Evolutionary conservation across 129 eudicot genomes (phyloP), one percentile per base, ranked within the genome.

Genomic region (Gnaphalium uliginosum): DNA sequence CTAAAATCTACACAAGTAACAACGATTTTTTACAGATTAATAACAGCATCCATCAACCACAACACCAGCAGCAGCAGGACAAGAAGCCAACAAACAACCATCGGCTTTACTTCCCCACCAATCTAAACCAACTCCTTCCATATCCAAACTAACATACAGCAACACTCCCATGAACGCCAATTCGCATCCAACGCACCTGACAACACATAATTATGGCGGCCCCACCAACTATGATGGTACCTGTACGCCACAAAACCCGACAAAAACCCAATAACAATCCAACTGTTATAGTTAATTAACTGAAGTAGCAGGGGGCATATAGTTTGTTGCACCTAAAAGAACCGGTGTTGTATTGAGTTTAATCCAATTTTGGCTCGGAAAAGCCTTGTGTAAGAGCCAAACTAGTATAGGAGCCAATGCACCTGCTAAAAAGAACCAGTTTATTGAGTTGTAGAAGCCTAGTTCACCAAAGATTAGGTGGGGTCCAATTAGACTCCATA

Each of bases 171-270:
- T 83, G 24, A 83, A 86, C 0, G 89, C 89, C 18, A 81, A 67
- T 39, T 85, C 87, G 89, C 87, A 69, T 86, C 85, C 14, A 86
- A 84, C 1, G 83, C 87, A 25, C 87, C 90, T 0, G 90, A 80
- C 15, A 80, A 59, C 2, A 83, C 71, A 54, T 83, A 86, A 41
- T 77, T 83, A 61, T 86, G 79, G 4, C 85, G 75, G 41, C 58
- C 76, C 90, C 90, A 86, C 85, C 73, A 69, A 53, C 53, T 27
- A 29, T 78, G 74, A 25, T 54, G 59, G 25, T 66, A 73, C 68
- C 78, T 68, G 26, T 25, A 82, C 6, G 73, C 81, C 29, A 69
- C 68, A 56, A 67, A 82, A 9, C 81, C 86, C 24, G 80, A 85
- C 2, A 82, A 8, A 23, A 82, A 65, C 23, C 75, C 87, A 11